Evolutionary conservation across 139 green algal genomes (phyloP), one percentile per base, ranked within the genome.

Genomic region (Pleodorina starrii): DNA sequence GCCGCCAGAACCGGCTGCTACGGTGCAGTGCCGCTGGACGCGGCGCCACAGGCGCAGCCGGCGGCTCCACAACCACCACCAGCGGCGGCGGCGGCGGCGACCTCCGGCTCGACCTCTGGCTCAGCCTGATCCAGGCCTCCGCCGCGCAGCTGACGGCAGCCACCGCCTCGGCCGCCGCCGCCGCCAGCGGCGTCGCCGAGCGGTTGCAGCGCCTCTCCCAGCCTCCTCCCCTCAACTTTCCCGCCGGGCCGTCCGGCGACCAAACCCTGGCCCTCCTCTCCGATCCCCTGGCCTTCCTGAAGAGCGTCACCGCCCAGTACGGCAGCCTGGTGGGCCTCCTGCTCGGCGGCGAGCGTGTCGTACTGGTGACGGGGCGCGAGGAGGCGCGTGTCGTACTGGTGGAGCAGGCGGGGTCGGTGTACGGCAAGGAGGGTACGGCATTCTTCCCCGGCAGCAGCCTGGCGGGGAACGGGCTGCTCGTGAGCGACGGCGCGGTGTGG

Each of bases 381-480:
- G 82, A 77, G 82, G 82, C 82, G 25, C 82, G 44, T n/a, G 14
- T 43, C 59, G 82, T 88, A n/a, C 66, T 88, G 9, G 23, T 88
- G 19, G 82, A 88, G 23, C 60, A 72, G 72, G 72, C 75, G 42
- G 74, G 59, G 27, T 32, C 44, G 6, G 86, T 92, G 54, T 94
- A 92, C 74, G 48, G 92, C 17, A 94, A 96, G 93, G 86, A 95
- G 23, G 97, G 97, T 32, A 99, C 97, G 23, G 97, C 97, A 0
- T 98, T 99, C 85, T 98, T 99, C 86, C 97, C 97, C 0, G 95
- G 95, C 42, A 95, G 90, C 89, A 94, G 89, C 69, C 91, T 98
- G 50, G 94, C 97, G 3, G 97, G 97, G 46, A 95, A 98, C 83
- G 95, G 96, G 1, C 91, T 98, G 90, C 90, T 98, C 17, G 95